phyloP scores from a whole-genome alignment of 768 basidiomycete species.

The Boletus tomentosulus region DNA sequence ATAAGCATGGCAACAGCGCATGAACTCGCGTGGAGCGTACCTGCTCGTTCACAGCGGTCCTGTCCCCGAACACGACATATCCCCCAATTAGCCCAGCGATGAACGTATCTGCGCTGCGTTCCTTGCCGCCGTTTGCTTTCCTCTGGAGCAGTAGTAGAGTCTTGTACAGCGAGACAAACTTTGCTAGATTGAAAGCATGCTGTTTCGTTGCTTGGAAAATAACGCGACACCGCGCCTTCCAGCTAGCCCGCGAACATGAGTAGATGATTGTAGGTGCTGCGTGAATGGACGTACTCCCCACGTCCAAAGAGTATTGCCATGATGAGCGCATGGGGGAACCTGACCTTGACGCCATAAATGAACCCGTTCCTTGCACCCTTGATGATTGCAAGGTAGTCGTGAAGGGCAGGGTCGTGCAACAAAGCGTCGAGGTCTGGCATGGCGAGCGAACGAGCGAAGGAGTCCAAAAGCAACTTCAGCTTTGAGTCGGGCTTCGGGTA shows the following conservation, averaged over 20 bases:
- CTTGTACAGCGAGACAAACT: slow-evolving; percentile 95
- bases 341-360: slow-evolving; percentile 85
- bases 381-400: slow-evolving; percentile 87
- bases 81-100: slow-evolving; percentile 91
- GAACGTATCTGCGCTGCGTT: slow-evolving; percentile 79
- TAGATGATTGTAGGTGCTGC: neutral
- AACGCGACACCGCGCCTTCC: slow-evolving; percentile 57
- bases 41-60: slow-evolving; percentile 89
- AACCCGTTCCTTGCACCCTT: slow-evolving; percentile 93
- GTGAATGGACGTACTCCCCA: slow-evolving; percentile 64
- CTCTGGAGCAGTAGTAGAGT: slow-evolving; percentile 76
- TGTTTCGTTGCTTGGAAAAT: slow-evolving; percentile 86
- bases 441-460: neutral
- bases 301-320: slow-evolving; percentile 94
- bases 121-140: slow-evolving; percentile 77
- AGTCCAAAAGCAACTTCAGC: neutral
- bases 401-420: slow-evolving; percentile 63
- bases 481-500: neutral
- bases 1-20: slow-evolving; percentile 6
- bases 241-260: slow-evolving; percentile 42
- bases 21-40: slow-evolving; percentile 39
- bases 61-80: slow-evolving; percentile 81
- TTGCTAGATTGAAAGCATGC: slow-evolving; percentile 88
- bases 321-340: slow-evolving; percentile 94
- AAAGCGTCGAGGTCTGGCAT: slow-evolving; percentile 27